Evolutionary conservation across 257 asterid species (phyloP), one percentile per base, ranked within the genome.

Genomic region (Paraleonurus japonicus): DNA sequence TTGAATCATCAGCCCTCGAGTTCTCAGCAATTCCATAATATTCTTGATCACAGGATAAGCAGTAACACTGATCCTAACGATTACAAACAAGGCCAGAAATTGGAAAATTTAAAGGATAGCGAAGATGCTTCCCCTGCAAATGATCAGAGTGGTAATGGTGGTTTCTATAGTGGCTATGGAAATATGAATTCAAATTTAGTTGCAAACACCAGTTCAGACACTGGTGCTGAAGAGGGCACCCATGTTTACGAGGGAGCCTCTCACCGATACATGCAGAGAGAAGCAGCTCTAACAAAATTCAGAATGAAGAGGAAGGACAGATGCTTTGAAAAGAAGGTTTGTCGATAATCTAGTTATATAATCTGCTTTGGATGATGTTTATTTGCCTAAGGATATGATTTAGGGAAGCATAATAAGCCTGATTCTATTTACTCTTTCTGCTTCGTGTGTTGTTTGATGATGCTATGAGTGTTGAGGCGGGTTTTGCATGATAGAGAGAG

Each of bases 261-360:
- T 66, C 43, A 75, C 74, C 84, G 85, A 51, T 82, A 88, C 24
- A 12, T 59, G 58, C 95, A 77, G 79, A 85, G 99, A 74, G 90
- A 87, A 83, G 96, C 87, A 1, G 99, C 99, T 71, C 86, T 94
- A 11, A 76, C 72, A 22, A 94, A 94, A 74, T 94, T 94, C 78
- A 84, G 96, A 35, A 47, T 80, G 83, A 94, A 94, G 81, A 79
- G 99, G 78, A 94, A 91, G 75, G 98, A 86, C 11, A 85, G 99
- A 80, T 89, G 97, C 85, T 94, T 85, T 67, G 92, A 90, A 74
- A 90, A 90, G 84, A 94, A 94, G 97, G 97, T 92, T 57, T 53
- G 75, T 78, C 15, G 55, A 77, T 69, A 78, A 63, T 24, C 65
- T 54, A 26, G 32, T 68, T 64, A 77, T 35, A 4, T 32, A 35